Conservation (phyloP, 2,329 filamentous ascomycete genomes). For the Alternaria burnsii region DNA sequence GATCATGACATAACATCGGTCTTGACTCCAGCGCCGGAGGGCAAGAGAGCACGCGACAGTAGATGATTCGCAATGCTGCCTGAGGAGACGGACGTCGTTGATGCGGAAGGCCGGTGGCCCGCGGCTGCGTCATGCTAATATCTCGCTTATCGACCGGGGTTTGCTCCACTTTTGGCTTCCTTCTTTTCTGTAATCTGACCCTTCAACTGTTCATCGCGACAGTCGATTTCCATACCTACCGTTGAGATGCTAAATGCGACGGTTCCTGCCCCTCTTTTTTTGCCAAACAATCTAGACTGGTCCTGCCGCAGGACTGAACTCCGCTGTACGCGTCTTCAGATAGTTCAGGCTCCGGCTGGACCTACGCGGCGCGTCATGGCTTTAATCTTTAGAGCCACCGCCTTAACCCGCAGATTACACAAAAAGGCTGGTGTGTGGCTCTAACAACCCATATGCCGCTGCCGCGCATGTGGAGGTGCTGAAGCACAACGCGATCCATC, state of each 20-base stretch:
- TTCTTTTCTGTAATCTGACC: not conserved
- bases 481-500: conserved; percentile 38
- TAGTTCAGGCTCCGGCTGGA: not conserved
- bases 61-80: conserved; percentile 1
- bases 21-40: not conserved
- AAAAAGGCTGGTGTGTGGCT: not conserved
- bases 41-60: conserved; percentile 1
- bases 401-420: conserved; percentile 2
- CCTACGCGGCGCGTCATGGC: not conserved
- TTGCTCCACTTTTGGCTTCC: conserved; percentile 6
- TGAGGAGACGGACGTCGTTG: conserved; percentile 5
- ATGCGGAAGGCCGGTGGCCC: conserved; percentile 16
- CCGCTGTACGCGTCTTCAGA: not conserved
- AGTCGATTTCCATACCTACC: not conserved
- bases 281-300: not conserved
- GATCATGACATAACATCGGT: not conserved
- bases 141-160: conserved; percentile 6
- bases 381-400: conserved; percentile 3
- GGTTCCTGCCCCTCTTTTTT: not conserved
- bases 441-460: conserved; percentile 6
- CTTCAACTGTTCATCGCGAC: not conserved
- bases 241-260: not conserved
- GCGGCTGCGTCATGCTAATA: conserved; percentile 12
- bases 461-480: conserved; percentile 16
- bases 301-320: not conserved